A percentile compares a stretch with the other conserved stretches of the same genome.
phyloP scores from a whole-genome alignment of 1,139 yeast genomes.

The Sugiyamaella neomexicana region DNA sequence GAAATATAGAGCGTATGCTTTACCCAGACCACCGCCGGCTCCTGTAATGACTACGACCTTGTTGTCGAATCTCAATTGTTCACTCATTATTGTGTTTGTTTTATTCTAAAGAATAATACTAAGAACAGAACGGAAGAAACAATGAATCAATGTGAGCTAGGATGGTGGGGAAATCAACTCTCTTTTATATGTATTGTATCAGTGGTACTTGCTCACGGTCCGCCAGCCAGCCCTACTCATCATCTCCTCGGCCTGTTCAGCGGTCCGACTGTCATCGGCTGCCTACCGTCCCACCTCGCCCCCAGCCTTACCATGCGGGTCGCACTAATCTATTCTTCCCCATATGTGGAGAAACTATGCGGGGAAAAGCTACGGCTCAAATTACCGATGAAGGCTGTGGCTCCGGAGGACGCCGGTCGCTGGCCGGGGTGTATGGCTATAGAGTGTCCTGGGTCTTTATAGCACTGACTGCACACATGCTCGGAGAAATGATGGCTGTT shows the following conservation, averaged over 20 bases:
- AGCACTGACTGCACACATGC: too few relatives aligned
- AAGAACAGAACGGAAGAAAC: not conserved
- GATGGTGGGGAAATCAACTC: slow-evolving; percentile 1
- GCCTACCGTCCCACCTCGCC: not conserved
- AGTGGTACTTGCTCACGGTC: not conserved
- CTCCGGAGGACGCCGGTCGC: not conserved
- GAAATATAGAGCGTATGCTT: slow-evolving; percentile 79
- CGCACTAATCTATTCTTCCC: not conserved
- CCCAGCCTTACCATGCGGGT: not conserved
- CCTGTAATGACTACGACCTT: slow-evolving; percentile 93
- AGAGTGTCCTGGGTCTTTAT: too few relatives aligned
- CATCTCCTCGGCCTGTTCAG: slow-evolving; percentile 7
- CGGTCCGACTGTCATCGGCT: not conserved
- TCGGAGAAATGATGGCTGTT: too few relatives aligned
- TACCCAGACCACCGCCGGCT: slow-evolving; percentile 97
- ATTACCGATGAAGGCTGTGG: not conserved
- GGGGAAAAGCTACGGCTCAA: too few relatives aligned
- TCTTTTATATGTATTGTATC: not conserved
- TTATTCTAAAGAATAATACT: not conserved
- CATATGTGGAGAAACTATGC: too few relatives aligned
- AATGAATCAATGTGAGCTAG: not conserved
- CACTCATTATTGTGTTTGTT: slow-evolving; percentile 2
- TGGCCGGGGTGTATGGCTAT: too few relatives aligned
- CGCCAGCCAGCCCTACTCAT: not conserved
- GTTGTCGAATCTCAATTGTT: slow-evolving; percentile 57